Evolutionary conservation across 306 rosid genomes (phyloP), one percentile per base, ranked within the genome.

Genomic region (Inga oerstediana): DNA sequence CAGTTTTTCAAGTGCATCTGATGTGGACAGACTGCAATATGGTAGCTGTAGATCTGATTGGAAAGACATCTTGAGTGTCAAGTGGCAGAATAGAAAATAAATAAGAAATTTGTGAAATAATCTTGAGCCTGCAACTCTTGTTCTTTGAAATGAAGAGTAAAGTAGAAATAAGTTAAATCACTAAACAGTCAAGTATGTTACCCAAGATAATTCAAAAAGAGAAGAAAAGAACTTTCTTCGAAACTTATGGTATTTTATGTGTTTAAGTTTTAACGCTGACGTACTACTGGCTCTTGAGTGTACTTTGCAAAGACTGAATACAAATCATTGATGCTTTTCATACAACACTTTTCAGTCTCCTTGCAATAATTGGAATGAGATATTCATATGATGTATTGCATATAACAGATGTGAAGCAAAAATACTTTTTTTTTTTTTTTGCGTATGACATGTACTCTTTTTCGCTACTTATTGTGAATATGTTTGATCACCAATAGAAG

Each of bases 261-360:
- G 66, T 59, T n/a, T 56, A 10, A 46, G 52, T 46, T 46, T 46
- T 49, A 48, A 77, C 62, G 75, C 64, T 19, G 79, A 71, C 44
- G 75, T 73, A 70, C 76, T 37, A 43, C 79, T 74, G 79, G 48
- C 72, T n/a, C 27, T 49, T 56, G 49, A 17, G 19, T 44, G 83
- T 84, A 84, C 90, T 84, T 88, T 87, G 86, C 68, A 20, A 34
- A 84, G 73, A 58, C 76, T 88, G 86, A 85, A 87, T 80, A 91
- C 61, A 72, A 76, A 81, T 81, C 75, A 79, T 81, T 88, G 85
- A 80, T 74, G 58, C 46, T 80, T 89, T 80, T 30, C 34, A 69
- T 74, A 48, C 49, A 79, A 77, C 67, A 83, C 52, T 64, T 80
- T 48, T 78, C 30, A n/a, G 79, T 84, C 79, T 34, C 78, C 43